A percentile compares a stretch with the other conserved stretches of the same genome.
These are phyloP conservation scores for Penicillium paxilli DNA, from an alignment of 495 filamentous ascomycete genomes.

Conservation along the genomic window DNA sequence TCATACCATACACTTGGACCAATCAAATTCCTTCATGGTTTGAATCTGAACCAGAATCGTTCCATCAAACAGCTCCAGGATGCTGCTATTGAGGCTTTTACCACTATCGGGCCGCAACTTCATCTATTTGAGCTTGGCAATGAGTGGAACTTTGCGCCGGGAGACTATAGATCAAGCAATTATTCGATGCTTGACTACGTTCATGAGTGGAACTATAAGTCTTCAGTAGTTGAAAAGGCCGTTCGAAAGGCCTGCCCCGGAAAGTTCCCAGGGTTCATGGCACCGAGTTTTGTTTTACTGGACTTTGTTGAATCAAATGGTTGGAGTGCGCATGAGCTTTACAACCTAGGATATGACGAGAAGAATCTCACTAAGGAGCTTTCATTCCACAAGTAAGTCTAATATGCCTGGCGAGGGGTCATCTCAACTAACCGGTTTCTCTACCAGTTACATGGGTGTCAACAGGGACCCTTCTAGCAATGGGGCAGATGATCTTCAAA, in stretches of 20 bases:
- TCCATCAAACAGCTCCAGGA: conserved; percentile 7
- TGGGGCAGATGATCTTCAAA: conserved; percentile 6
- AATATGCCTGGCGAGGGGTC: background rate
- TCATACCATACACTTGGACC: conserved; percentile 16
- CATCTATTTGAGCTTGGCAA: conserved; percentile 18
- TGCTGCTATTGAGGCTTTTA: conserved; percentile 9
- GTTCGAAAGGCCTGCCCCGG: conserved; percentile 16
- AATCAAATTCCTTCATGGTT: conserved; percentile 14
- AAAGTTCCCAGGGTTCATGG: conserved; percentile 11
- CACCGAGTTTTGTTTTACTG: conserved; percentile 14
- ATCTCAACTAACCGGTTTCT: background rate
- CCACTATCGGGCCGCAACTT: conserved; percentile 8
- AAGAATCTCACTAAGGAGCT: conserved; percentile 16
- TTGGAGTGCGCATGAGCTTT: conserved; percentile 13
- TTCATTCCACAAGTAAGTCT: conserved; percentile 18
- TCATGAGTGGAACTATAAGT: conserved; percentile 18
- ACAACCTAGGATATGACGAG: conserved; percentile 13
- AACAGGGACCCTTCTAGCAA: background rate
- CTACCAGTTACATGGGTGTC: conserved; percentile 15
- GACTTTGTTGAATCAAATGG: background rate
- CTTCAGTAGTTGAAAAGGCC: conserved; percentile 1
- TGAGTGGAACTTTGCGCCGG: conserved; percentile 12
- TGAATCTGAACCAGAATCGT: conserved; percentile 18
- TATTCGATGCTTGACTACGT: conserved; percentile 15
- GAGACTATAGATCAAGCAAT: conserved; percentile 8